Percentiles rank a stretch among this genome's conserved stretches.
Conservation (phyloP, 768 basidiomycete genomes). For the Suillus lakei region DNA sequence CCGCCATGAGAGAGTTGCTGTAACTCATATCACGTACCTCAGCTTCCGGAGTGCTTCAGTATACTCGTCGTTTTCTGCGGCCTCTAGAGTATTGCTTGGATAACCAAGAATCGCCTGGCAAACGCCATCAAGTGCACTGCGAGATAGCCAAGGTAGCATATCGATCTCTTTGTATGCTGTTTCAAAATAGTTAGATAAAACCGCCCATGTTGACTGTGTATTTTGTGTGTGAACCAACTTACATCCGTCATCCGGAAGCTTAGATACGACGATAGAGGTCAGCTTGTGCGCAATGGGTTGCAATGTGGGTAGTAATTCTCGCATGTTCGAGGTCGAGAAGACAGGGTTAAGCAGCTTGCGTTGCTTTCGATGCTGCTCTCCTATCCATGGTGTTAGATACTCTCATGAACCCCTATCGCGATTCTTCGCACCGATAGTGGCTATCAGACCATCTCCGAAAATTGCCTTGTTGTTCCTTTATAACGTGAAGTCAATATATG, state of each 20-base stretch:
- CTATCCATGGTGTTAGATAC: constrained; percentile 24
- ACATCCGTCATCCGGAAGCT: neutral
- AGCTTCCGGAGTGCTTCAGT: constrained; percentile 5
- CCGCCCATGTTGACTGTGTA: neutral
- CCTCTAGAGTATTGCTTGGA: constrained; percentile 15
- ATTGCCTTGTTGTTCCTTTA: constrained; percentile 47
- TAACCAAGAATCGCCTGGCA: constrained; percentile 27
- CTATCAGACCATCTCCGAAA: constrained; percentile 52
- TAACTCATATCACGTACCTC: neutral
- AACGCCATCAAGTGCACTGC: constrained; percentile 30
- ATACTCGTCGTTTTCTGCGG: constrained; percentile 14
- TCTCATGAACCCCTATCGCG: constrained; percentile 21
- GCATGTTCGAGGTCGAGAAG: constrained; percentile 46
- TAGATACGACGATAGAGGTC: neutral
- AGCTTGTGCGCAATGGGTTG: constrained; percentile 1
- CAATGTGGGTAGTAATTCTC: constrained; percentile 32
- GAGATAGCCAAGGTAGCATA: constrained; percentile 25
- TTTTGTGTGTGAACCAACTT: constrained; percentile 4
- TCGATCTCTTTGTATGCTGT: constrained; percentile 23
- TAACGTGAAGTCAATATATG: neutral
- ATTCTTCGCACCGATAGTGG: constrained; percentile 20
- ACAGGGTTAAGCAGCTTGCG: constrained; percentile 51
- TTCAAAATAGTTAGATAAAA: constrained; percentile 5
- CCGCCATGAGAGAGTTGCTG: neutral
- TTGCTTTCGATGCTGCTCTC: constrained; percentile 47